These are phyloP conservation scores for Takashimella koratensis DNA, from an alignment of 1,284 basidiomycete genomes.

Conservation along the genomic window DNA sequence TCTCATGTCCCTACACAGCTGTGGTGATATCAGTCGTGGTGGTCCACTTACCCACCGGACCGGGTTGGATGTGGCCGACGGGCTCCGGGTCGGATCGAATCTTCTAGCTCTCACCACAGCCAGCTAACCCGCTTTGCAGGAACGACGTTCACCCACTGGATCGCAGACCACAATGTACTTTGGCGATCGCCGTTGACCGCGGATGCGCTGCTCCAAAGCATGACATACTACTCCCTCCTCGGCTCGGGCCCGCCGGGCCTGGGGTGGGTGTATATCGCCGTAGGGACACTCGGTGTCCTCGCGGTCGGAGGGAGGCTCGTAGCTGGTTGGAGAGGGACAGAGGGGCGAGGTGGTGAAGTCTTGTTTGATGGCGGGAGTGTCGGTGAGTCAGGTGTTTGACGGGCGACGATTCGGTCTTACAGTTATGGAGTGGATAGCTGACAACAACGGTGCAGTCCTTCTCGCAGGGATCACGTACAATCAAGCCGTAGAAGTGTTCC, in stretches of 20 bases:
- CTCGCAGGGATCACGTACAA: constrained; percentile 40
- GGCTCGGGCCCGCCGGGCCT: constrained; percentile 25
- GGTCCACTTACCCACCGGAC: no score
- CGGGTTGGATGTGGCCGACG: no score
- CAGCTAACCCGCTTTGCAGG: constrained; percentile 28
- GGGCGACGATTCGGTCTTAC: no score
- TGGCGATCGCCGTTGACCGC: constrained; percentile 41
- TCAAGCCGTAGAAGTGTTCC: constrained; percentile 38
- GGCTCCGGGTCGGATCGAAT: no score
- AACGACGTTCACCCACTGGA: constrained; percentile 48
- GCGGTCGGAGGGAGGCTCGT: constrained; percentile 32
- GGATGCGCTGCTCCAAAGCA: constrained; percentile 33
- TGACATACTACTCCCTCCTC: constrained; percentile 41
- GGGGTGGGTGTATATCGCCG: constrained; percentile 37
- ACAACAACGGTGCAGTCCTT: constrained; percentile 27
- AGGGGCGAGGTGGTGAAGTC: constrained; percentile 36
- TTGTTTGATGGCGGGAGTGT: constrained; percentile 44
- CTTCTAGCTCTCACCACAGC: no score
- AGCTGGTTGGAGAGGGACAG: constrained; percentile 21
- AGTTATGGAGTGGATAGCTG: neutral
- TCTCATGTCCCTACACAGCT: neutral
- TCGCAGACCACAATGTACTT: constrained; percentile 47
- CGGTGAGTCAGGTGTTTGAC: constrained; percentile 21
- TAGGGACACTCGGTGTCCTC: constrained; percentile 23
- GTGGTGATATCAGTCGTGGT: no score